Percentiles rank a stretch among this genome's conserved stretches.
Conservation (phyloP, 192 early-diverging fungal species). For the Spizellomyces sp. region DNA sequence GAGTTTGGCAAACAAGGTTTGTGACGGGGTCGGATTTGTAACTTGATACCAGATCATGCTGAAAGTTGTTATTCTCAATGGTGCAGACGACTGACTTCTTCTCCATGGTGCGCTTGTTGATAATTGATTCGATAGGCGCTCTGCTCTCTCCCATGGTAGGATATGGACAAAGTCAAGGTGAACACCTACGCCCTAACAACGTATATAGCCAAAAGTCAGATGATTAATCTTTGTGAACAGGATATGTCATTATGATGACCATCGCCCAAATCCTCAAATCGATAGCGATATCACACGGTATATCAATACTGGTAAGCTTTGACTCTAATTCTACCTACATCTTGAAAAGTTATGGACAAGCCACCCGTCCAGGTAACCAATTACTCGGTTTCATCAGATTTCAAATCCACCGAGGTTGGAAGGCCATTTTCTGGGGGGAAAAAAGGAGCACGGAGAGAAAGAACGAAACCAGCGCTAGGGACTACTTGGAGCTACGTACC, state of each 20-base stretch:
- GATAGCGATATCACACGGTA: neutral
- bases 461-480: conserved; percentile 21
- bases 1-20: conserved; percentile 3
- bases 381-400: conserved; percentile 10
- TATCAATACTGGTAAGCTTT: neutral
- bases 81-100: neutral
- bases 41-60: neutral
- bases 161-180: conserved; percentile 10
- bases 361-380: conserved; percentile 6
- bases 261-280: conserved; percentile 12
- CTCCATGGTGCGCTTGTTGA: neutral
- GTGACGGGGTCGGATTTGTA: neutral
- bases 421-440: neutral
- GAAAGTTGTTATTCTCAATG: neutral
- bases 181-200: neutral
- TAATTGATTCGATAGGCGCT: conserved; percentile 18
- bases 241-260: conserved; percentile 17
- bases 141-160: conserved; percentile 11
- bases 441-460: neutral
- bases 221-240: neutral
- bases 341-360: neutral
- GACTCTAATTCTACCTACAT: neutral
- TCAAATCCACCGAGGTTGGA: neutral
- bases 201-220: neutral
- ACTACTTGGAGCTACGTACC: conserved; percentile 11